Evolutionary conservation across 2,329 filamentous ascomycete genomes (phyloP).

Genomic region (Fusarium heterosporum): DNA sequence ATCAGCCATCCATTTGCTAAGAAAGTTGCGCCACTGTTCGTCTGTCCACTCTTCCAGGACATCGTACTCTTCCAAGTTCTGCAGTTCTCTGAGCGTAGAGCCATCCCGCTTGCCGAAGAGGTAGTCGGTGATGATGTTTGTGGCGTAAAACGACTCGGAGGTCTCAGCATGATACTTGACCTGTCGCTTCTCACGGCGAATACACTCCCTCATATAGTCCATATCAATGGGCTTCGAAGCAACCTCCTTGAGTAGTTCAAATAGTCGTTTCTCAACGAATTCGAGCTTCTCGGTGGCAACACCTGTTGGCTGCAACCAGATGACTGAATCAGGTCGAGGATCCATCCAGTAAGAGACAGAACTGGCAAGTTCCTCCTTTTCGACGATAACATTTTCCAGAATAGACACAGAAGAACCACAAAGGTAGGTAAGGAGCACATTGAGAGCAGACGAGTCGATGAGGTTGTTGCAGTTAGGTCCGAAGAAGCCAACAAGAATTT

Average conservation of each 20-base stretch:
- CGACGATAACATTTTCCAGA: constrained; percentile 90
- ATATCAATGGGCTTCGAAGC: constrained; percentile 86
- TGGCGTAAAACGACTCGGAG: constrained; percentile 83
- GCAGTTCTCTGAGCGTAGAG: constrained; percentile 74
- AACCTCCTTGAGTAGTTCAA: constrained; percentile 84
- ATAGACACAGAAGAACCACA: constrained; percentile 93
- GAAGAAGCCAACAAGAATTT: constrained; percentile 87
- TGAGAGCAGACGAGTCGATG: constrained; percentile 76
- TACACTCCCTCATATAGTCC: constrained; percentile 88
- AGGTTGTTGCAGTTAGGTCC: constrained; percentile 84
- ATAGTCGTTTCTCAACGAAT: constrained; percentile 85
- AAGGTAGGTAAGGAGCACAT: constrained; percentile 85
- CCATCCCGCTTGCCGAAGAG: constrained; percentile 90
- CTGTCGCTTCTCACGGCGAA: constrained; percentile 82
- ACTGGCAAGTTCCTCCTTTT: constrained; percentile 91
- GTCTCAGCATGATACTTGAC: constrained; percentile 87
- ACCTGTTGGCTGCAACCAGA: constrained; percentile 87
- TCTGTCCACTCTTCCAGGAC: constrained; percentile 83
- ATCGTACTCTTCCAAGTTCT: constrained; percentile 70
- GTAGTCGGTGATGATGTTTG: constrained; percentile 90
- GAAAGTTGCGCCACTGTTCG: constrained; percentile 82
- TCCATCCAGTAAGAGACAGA: constrained; percentile 85
- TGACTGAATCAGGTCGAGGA: constrained; percentile 81
- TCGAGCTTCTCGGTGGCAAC: constrained; percentile 88
- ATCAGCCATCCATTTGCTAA: constrained; percentile 86